phyloP scores from a whole-genome alignment of 106 monocot species.

The Dioscorea dumetorum region DNA sequence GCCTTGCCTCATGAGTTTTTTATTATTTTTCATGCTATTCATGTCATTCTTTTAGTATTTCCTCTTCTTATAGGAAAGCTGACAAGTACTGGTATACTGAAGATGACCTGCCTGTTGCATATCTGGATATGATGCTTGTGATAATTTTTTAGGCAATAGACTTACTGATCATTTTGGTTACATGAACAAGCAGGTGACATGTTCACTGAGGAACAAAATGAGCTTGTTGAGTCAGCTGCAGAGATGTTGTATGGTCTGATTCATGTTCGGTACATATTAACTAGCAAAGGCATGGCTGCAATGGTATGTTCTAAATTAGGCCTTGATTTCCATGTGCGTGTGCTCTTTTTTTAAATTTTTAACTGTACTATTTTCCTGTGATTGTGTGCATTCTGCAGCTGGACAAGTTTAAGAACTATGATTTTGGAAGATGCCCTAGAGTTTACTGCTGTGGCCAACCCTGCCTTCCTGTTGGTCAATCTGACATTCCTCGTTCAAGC shows the following conservation, averaged over 20 bases:
- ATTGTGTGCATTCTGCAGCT: slow-evolving; percentile 29
- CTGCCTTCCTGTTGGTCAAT: slow-evolving; percentile 63
- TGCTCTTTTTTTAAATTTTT: neutral
- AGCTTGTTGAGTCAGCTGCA: slow-evolving; percentile 62
- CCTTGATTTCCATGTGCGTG: neutral
- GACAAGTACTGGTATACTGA: no score
- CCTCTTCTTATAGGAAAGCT: no score
- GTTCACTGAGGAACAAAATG: slow-evolving; percentile 66
- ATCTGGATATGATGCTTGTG: no score
- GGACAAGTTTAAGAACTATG: slow-evolving; percentile 54
- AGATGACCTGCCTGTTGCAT: no score
- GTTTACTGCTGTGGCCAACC: slow-evolving; percentile 62
- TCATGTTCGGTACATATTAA: slow-evolving; percentile 58
- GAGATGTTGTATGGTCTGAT: slow-evolving; percentile 74
- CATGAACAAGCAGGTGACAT: slow-evolving; percentile 31
- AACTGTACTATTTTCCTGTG: neutral
- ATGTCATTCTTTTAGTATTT: no score
- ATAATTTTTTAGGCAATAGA: no score
- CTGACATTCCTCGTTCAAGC: slow-evolving; percentile 48
- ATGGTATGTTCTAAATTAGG: slow-evolving; percentile 29
- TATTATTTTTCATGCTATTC: no score
- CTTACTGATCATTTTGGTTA: no score
- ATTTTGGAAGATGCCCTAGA: slow-evolving; percentile 72
- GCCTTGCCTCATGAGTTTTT: no score
- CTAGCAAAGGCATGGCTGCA: slow-evolving; percentile 62